Conservation (phyloP, 306 rosid species). For the Cucumis cinereus region DNA sequence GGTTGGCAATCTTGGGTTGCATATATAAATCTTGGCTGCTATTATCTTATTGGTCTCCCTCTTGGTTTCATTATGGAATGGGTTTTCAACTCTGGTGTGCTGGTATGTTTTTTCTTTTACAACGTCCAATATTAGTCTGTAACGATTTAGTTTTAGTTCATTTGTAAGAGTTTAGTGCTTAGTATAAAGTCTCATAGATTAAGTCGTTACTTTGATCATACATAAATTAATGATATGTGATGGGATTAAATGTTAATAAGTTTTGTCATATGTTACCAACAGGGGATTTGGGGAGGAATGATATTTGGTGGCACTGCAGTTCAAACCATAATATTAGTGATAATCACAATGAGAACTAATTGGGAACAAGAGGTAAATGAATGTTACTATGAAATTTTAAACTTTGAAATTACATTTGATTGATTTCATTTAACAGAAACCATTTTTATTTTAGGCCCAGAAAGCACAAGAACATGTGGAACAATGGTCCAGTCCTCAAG, state of each 20-base stretch:
- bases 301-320: constrained; percentile 47
- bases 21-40: constrained; percentile 40
- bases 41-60: constrained; percentile 31
- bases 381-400: not conserved
- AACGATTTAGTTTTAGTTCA: too few relatives aligned
- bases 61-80: not conserved
- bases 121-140: too few relatives aligned
- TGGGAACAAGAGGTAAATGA: constrained; percentile 44
- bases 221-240: too few relatives aligned
- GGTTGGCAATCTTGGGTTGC: constrained; percentile 63
- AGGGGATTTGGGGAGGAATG: constrained; percentile 59
- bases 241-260: too few relatives aligned
- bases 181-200: too few relatives aligned
- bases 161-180: too few relatives aligned
- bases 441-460: not conserved
- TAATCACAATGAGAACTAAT: constrained; percentile 23
- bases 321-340: constrained; percentile 32
- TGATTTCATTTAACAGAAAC: not conserved
- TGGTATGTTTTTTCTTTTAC: too few relatives aligned
- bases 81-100: not conserved
- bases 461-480: not conserved
- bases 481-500: not conserved
- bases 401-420: not conserved
- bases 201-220: too few relatives aligned
- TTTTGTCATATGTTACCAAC: too few relatives aligned